A percentile compares a stretch with the other conserved stretches of the same genome.
These are phyloP conservation scores for Marvania coccoides DNA, from an alignment of 139 green algal genomes.

Conservation along the genomic window DNA sequence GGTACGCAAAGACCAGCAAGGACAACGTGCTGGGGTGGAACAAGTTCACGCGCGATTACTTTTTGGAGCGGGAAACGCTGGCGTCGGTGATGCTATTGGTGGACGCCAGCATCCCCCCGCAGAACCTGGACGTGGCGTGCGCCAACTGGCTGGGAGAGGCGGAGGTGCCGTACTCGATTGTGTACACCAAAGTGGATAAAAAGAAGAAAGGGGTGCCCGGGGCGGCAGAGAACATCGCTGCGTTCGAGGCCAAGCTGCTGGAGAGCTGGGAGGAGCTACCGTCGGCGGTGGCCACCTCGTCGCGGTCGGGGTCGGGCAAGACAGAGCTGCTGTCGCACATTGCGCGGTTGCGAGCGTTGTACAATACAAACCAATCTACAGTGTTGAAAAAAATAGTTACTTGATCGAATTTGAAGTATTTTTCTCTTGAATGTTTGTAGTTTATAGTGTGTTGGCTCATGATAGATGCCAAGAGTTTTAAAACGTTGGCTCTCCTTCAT, in stretches of 20 bases:
- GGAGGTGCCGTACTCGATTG: slow-evolving; percentile 64
- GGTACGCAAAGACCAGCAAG: slow-evolving; percentile 59
- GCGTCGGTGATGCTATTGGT: slow-evolving; percentile 89
- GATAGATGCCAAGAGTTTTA: too few species aligned
- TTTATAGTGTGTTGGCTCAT: too few species aligned
- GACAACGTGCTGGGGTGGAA: slow-evolving; percentile 63
- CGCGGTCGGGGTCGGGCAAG: slow-evolving; percentile 28
- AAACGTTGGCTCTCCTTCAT: too few species aligned
- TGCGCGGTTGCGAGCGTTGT: slow-evolving; percentile 34
- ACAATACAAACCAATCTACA: background rate
- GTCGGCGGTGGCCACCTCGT: slow-evolving; percentile 38
- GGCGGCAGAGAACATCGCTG: slow-evolving; percentile 39
- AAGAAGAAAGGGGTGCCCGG: slow-evolving; percentile 45
- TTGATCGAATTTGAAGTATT: too few species aligned
- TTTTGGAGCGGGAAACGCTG: slow-evolving; percentile 66
- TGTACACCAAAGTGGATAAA: slow-evolving; percentile 83
- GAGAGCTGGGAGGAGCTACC: slow-evolving; percentile 44
- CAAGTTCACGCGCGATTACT: slow-evolving; percentile 84
- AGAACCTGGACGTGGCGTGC: slow-evolving; percentile 72
- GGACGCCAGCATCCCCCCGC: slow-evolving; percentile 76
- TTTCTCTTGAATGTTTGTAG: too few species aligned
- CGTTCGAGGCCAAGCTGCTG: slow-evolving; percentile 35
- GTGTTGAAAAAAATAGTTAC: too few species aligned
- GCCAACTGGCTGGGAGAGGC: slow-evolving; percentile 65
- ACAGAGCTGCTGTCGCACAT: slow-evolving; percentile 54